These are phyloP conservation scores for Scheffersomyces illinoinensis DNA, from an alignment of 1,139 yeast genomes.

Conservation along the genomic window DNA sequence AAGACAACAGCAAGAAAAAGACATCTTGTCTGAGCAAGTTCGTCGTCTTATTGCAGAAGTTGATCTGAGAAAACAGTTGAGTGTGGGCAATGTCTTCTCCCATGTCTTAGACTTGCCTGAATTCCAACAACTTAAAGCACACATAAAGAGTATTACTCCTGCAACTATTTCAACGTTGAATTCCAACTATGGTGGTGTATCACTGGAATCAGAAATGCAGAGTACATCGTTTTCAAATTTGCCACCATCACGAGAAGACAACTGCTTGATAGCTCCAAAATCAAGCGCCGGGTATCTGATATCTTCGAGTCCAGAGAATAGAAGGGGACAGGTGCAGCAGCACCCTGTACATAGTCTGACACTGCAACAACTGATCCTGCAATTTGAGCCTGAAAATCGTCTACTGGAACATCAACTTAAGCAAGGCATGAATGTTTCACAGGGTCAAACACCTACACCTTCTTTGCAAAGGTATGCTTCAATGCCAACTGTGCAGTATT, in stretches of 20 bases:
- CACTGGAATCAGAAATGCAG: not conserved
- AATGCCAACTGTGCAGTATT: not conserved
- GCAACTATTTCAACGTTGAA: not conserved
- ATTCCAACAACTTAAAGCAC: constrained; percentile 6
- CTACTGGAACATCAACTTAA: not conserved
- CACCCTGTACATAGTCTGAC: no score
- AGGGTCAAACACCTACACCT: not conserved
- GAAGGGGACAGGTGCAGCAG: not conserved
- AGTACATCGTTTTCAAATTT: not conserved
- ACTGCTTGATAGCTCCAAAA: not conserved
- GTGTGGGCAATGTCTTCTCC: constrained; percentile 14
- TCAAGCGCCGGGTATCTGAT: not conserved
- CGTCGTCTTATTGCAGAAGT: not conserved
- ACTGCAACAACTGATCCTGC: no score
- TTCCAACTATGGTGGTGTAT: not conserved
- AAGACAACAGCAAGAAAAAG: not conserved
- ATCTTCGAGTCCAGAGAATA: not conserved
- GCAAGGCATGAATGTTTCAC: not conserved
- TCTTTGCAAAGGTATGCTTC: not conserved
- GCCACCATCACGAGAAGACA: not conserved
- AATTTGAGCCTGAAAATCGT: no score
- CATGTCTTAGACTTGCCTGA: constrained; percentile 2
- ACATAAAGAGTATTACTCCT: constrained; percentile 5
- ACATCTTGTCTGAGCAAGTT: not conserved
- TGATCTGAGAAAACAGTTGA: constrained; percentile 5